These are phyloP conservation scores for Trichoderma semiorbis DNA, from an alignment of 2,329 filamentous ascomycete genomes.

Conservation along the genomic window DNA sequence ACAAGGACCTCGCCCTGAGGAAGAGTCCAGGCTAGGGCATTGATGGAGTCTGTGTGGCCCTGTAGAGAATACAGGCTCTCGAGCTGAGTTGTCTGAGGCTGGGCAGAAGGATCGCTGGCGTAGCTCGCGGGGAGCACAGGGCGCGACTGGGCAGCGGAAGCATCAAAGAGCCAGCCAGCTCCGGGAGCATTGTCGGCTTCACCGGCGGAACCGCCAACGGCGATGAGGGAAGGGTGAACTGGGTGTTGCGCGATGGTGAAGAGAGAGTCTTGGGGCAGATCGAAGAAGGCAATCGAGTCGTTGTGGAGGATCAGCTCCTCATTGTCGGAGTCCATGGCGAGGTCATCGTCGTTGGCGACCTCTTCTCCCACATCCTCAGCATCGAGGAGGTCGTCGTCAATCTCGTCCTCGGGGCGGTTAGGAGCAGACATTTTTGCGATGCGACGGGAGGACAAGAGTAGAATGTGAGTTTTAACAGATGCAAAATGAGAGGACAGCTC, in stretches of 20 bases:
- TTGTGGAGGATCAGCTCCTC: constrained; percentile 80
- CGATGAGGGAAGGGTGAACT: constrained; percentile 68
- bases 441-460: neutral
- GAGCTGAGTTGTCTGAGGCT: constrained; percentile 52
- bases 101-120: constrained; percentile 57
- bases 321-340: constrained; percentile 75
- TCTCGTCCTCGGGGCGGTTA: constrained; percentile 27
- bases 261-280: constrained; percentile 83
- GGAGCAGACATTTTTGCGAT: constrained; percentile 31
- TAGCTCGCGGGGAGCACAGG: constrained; percentile 76
- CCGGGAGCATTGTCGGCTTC: constrained; percentile 61
- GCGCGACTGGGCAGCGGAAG: constrained; percentile 56
- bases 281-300: constrained; percentile 91
- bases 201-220: constrained; percentile 75
- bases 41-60: constrained; percentile 91
- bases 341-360: constrained; percentile 62
- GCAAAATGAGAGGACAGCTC: neutral
- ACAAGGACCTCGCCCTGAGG: constrained; percentile 79
- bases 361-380: constrained; percentile 77
- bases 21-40: constrained; percentile 77
- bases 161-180: constrained; percentile 82
- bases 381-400: constrained; percentile 61
- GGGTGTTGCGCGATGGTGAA: constrained; percentile 96
- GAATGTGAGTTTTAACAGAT: neutral
- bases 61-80: constrained; percentile 69